Base-by-base conservation (phyloP, 106 monocot species). In the Allium sativum region DNA sequence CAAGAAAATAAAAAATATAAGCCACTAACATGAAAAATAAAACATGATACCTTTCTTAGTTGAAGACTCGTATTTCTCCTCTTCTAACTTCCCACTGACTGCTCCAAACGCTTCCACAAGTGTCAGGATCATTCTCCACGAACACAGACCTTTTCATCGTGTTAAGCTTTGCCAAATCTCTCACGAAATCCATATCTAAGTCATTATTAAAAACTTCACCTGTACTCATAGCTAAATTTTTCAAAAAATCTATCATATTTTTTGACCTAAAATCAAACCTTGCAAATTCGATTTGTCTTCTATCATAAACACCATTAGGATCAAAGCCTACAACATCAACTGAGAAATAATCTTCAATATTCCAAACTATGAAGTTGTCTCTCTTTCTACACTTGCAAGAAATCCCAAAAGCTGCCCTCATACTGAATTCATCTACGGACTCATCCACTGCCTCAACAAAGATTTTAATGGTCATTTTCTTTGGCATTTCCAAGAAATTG, bases 391-490 rank as follows among this genome's bases (percentile, higher is more conserved):
- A 98, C 11, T 62, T 22, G 76, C 98, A 98, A 12, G 85, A 68
- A 18, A 92, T 20, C 7, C 76, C 84, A 8, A 98, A 67, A 1
- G 98, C 77, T 8, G 53, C 73, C 31, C 92, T 79, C 21, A 92
- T 60, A 51, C 73, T 59, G 4, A 58, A 64, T 62, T 92, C 96
- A 40, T 88, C 87, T 8, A 68, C 50, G 3, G 96, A 79, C 74
- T 96, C 96, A 10, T 84, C 84, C 5, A 98, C 88, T 5, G 98
- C 92, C 57, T 64, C 76, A 2, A 76, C 53, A 48, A 96, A 91
- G 57, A 19, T 76, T 21, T 73, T 52, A 1, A 70, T 65, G 9
- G 40, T 73, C 2, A 76, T 84, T 62, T 88, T 85, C 53, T 15
- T 66, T 0, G 85, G 80, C 54, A 83, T 82, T 62, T 98, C 98